These are phyloP conservation scores for Hippophae gyantsensis DNA, from an alignment of 306 rosid genomes.

Conservation along the genomic window DNA sequence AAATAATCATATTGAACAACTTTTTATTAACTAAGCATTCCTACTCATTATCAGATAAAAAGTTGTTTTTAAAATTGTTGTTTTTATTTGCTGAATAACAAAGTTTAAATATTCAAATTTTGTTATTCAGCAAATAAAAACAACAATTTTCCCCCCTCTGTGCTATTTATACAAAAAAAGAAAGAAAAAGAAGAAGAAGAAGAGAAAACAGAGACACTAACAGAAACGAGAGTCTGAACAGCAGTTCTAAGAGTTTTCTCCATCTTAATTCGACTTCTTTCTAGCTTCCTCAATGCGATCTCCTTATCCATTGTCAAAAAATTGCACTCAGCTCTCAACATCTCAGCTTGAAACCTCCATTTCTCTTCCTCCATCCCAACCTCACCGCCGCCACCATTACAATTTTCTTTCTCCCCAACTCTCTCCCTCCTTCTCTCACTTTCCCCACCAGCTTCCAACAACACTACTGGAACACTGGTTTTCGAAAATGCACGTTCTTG, in stretches of 20 bases:
- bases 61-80: no score
- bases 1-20: not conserved
- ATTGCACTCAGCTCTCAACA: conserved; percentile 91
- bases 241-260: conserved; percentile 59
- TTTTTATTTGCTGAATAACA: no score
- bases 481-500: conserved; percentile 32
- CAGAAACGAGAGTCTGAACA: conserved; percentile 61
- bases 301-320: conserved; percentile 87
- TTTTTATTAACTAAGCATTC: no score
- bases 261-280: conserved; percentile 43
- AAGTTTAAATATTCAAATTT: no score
- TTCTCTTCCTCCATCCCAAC: conserved; percentile 50
- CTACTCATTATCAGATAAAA: no score
- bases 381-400: conserved; percentile 7
- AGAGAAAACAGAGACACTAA: conserved; percentile 26
- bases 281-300: conserved; percentile 53
- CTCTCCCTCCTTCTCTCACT: conserved; percentile 48
- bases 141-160: not conserved
- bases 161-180: not conserved
- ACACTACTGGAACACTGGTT: conserved; percentile 34
- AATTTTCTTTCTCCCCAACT: conserved; percentile 27
- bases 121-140: no score
- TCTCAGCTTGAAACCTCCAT: conserved; percentile 90
- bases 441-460: conserved; percentile 31
- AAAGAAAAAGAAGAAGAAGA: not conserved